These are phyloP conservation scores for Rhizophora apiculata DNA, from an alignment of 345 rosid species.

Conservation along the genomic window DNA sequence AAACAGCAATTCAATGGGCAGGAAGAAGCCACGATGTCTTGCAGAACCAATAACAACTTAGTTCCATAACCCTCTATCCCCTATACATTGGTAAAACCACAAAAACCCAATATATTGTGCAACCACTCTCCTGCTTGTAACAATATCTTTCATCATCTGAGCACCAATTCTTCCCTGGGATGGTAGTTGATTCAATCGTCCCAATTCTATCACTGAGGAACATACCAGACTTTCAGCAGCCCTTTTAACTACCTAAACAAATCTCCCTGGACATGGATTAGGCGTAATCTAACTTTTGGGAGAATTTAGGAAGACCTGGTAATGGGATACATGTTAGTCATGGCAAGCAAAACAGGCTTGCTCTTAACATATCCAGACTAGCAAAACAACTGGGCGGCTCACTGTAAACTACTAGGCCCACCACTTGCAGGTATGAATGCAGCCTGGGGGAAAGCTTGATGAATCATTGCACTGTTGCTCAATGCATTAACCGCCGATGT, in stretches of 20 bases:
- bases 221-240: conserved; percentile 7
- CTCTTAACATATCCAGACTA: conserved; percentile 54
- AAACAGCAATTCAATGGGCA: too few relatives aligned
- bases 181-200: conserved; percentile 3
- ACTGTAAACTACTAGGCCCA: conserved; percentile 44
- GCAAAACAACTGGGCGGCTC: conserved; percentile 24
- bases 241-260: conserved; percentile 13
- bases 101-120: conserved; percentile 13
- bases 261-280: not conserved
- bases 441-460: conserved; percentile 39
- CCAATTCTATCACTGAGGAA: not conserved
- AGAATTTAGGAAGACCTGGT: conserved; percentile 28
- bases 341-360: conserved; percentile 41
- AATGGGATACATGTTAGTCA: conserved; percentile 55
- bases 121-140: conserved; percentile 6
- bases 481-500: conserved; percentile 33
- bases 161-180: not conserved
- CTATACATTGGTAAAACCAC: conserved; percentile 25
- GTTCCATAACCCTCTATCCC: conserved; percentile 24
- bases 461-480: conserved; percentile 50
- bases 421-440: conserved; percentile 51
- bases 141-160: not conserved
- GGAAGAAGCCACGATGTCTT: not conserved
- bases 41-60: conserved; percentile 1
- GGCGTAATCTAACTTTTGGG: conserved; percentile 16